phyloP scores from a whole-genome alignment of 2,329 filamentous ascomycete genomes.

The Curvularia lunata region DNA sequence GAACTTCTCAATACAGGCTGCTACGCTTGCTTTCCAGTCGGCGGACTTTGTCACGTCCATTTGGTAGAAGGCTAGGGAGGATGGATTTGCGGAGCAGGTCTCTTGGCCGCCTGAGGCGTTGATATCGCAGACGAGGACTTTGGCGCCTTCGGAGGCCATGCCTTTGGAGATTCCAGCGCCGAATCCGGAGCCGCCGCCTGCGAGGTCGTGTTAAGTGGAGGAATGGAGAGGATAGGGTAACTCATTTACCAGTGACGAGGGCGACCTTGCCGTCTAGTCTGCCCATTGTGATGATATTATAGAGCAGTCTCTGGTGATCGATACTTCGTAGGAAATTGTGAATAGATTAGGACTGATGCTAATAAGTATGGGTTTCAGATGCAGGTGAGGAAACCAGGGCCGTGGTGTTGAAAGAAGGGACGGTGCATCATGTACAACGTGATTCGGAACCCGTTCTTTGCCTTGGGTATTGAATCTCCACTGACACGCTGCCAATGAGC shows the following conservation, averaged over 20 bases:
- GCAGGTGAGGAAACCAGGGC: background rate
- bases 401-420: slow-evolving; percentile 10
- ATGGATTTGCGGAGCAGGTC: slow-evolving; percentile 53
- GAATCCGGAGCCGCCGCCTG: slow-evolving; percentile 67
- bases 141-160: slow-evolving; percentile 65
- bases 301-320: background rate
- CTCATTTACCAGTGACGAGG: slow-evolving; percentile 59
- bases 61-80: slow-evolving; percentile 44
- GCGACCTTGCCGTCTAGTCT: slow-evolving; percentile 62
- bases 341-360: background rate
- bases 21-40: slow-evolving; percentile 61
- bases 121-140: slow-evolving; percentile 68
- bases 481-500: slow-evolving; percentile 6
- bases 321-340: background rate
- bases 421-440: background rate
- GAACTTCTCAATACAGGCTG: slow-evolving; percentile 59
- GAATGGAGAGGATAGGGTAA: too few relatives aligned
- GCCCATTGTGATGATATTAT: slow-evolving; percentile 37
- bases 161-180: slow-evolving; percentile 66
- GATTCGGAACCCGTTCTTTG: slow-evolving; percentile 3
- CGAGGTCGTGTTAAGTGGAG: slow-evolving; percentile 10
- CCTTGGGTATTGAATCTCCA: slow-evolving; percentile 11
- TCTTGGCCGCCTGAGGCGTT: slow-evolving; percentile 60
- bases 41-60: slow-evolving; percentile 61
- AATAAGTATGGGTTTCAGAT: background rate